Percentiles rank a stretch among this genome's conserved stretches.
Conservation (phyloP, 116 monocot genomes). For the Cymodocea nodosa region DNA sequence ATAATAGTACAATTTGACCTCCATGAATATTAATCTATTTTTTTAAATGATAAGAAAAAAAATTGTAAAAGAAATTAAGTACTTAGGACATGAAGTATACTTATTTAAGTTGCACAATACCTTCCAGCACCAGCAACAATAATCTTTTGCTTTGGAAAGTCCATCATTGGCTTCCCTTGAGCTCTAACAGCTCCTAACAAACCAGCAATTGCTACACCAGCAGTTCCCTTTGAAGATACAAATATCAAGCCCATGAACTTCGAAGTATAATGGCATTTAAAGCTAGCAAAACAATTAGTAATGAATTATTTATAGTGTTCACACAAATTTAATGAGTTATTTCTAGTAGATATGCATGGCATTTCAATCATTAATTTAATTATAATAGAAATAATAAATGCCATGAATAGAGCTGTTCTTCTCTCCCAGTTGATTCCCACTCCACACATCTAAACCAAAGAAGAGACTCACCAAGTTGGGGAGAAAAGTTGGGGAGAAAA, state of each 20-base stretch:
- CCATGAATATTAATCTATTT: neutral
- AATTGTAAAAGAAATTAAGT: neutral
- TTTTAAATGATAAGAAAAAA: neutral
- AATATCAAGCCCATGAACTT: neutral
- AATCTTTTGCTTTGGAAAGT: slow-evolving; percentile 97
- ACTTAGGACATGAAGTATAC: neutral
- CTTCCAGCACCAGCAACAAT: slow-evolving; percentile 99
- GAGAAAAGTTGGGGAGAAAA: no score
- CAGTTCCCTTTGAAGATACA: slow-evolving; percentile 63
- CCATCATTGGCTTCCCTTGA: slow-evolving; percentile 93
- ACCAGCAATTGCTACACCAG: slow-evolving; percentile 98
- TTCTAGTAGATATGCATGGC: no score
- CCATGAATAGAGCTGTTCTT: no score
- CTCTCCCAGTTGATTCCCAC: no score
- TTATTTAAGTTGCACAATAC: slow-evolving; percentile 14
- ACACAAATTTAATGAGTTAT: no score
- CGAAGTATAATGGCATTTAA: neutral
- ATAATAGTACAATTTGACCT: no score
- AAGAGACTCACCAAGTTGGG: no score
- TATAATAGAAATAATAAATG: no score
- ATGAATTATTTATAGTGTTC: no score
- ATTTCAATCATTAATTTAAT: no score
- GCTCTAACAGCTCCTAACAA: slow-evolving; percentile 96
- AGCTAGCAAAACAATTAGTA: no score
- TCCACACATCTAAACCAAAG: no score